Evolutionary conservation across 2,329 filamentous ascomycete species (phyloP).

Genomic region (Aureobasidium sp.): DNA sequence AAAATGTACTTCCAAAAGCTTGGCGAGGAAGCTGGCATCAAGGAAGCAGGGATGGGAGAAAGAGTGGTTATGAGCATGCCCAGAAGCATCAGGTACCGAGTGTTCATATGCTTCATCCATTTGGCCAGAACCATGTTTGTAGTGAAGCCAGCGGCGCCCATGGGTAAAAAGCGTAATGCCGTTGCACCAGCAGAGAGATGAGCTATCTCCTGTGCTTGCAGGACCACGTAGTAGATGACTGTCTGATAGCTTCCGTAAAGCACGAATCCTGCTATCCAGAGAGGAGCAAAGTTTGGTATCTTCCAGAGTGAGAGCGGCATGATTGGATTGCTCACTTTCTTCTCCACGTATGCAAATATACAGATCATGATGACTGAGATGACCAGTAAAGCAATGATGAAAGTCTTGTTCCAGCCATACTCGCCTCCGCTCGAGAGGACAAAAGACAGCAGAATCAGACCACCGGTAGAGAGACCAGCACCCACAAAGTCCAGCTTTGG

Average conservation of each 20-base stretch:
- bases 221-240: conserved; percentile 38
- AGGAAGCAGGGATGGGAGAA: conserved; percentile 31
- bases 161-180: conserved; percentile 36
- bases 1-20: conserved; percentile 35
- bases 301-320: conserved; percentile 43
- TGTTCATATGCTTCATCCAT: conserved; percentile 34
- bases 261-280: conserved; percentile 41
- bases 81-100: conserved; percentile 31
- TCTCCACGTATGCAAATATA: conserved; percentile 36
- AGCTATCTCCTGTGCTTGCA: conserved; percentile 37
- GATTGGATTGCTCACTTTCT: conserved; percentile 39
- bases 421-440: conserved; percentile 40
- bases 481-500: conserved; percentile 38
- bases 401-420: conserved; percentile 42
- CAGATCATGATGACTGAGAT: conserved; percentile 34
- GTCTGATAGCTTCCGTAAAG: conserved; percentile 39
- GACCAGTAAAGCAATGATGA: conserved; percentile 39
- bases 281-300: conserved; percentile 39
- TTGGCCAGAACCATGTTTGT: conserved; percentile 23
- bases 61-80: conserved; percentile 33
- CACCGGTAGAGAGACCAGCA: conserved; percentile 36
- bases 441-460: conserved; percentile 39
- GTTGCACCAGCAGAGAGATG: conserved; percentile 34
- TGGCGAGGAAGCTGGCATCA: conserved; percentile 21
- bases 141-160: conserved; percentile 32